Base-by-base conservation (phyloP, 2,329 filamentous ascomycete genomes). In the Colletotrichum chlorophyti region DNA sequence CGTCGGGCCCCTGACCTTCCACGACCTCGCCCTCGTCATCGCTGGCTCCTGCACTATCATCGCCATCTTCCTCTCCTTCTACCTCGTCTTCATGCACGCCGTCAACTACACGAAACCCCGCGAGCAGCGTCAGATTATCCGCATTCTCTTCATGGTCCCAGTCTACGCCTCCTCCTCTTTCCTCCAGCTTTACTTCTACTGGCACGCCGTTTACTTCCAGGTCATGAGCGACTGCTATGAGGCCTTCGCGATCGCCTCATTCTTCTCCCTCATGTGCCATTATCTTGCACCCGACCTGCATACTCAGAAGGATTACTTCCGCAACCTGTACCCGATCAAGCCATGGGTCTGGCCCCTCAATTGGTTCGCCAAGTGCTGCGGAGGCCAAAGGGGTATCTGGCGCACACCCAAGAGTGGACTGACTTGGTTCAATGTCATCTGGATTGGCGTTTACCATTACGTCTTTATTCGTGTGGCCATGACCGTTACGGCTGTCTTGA, bases 381-480 rank as follows among this genome's bases (percentile, higher is more conserved):
- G 90, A 32, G 89, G 89, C 29, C 73, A 90, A 59, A 78, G 83
- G 50, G 90, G 91, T 0, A 80, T 82, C 23, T 88, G 91, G 80
- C 83, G 91, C 64, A 89, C 83, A n/a, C 91, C 92, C 1, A 80
- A 83, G 64, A 95, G 89, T 72, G 91, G 92, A 1, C 76, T 96
- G 70, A 96, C 91, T 1, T 95, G 91, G 91, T 96, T 96, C 76
- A 96, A 96, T 71, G 86, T 93, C 59, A 82, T 93, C 65, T 95
- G 90, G 90, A 83, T 90, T 42, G 87, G 88, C 51, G 82, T 95
- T 53, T 96, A 93, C 74, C 91, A 96, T 68, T 96, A 95, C 75
- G 93, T 90, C 75, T 87, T 94, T 67, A 85, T 94, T 62, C 86
- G 91, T 41, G 88, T 94, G 15, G 75, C 88, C 67, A 91, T 93